Conservation (phyloP, 208 protist species). For the Trypanosoma avium region DNA sequence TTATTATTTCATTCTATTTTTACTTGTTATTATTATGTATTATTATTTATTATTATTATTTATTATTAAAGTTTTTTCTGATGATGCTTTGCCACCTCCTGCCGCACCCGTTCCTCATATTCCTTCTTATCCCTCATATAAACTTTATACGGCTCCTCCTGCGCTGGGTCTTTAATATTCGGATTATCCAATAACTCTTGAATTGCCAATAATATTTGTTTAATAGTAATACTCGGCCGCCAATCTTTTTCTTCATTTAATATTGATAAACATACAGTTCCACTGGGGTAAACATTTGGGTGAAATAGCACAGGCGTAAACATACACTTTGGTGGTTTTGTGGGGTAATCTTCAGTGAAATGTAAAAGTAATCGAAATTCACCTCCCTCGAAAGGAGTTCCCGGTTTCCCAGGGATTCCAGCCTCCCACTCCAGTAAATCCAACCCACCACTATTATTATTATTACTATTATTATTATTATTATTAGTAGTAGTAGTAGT, state of each 20-base stretch:
- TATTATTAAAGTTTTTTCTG: no score
- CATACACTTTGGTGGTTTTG: slow-evolving; percentile 97
- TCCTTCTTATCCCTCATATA: slow-evolving; percentile 79
- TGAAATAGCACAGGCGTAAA: slow-evolving; percentile 98
- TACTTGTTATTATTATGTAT: no score
- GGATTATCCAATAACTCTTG: slow-evolving; percentile 98
- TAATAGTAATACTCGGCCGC: slow-evolving; percentile 97
- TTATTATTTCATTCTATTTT: background rate
- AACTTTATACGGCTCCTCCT: slow-evolving; percentile 94
- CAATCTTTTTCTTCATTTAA: slow-evolving; percentile 99
- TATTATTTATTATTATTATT: no score
- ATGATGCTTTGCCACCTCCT: slow-evolving; percentile 84
- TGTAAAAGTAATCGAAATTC: slow-evolving; percentile 93
- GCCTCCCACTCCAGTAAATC: slow-evolving; percentile 97
- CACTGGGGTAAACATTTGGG: slow-evolving; percentile 98
- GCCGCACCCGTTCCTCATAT: slow-evolving; percentile 85
- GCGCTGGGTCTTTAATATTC: slow-evolving; percentile 98
- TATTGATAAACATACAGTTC: slow-evolving; percentile 99
- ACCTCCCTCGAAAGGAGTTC: slow-evolving; percentile 96
- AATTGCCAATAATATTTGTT: slow-evolving; percentile 99
- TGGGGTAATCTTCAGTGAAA: slow-evolving; percentile 98
- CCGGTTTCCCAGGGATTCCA: slow-evolving; percentile 96
- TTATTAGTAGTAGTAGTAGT: background rate
- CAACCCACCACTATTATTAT: slow-evolving; percentile 44
- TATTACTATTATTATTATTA: slow-evolving; percentile 1